Evolutionary conservation across 2,329 filamentous ascomycete species (phyloP), one percentile per base, ranked within the genome.

Genomic region (Orbilia ellipsospora): DNA sequence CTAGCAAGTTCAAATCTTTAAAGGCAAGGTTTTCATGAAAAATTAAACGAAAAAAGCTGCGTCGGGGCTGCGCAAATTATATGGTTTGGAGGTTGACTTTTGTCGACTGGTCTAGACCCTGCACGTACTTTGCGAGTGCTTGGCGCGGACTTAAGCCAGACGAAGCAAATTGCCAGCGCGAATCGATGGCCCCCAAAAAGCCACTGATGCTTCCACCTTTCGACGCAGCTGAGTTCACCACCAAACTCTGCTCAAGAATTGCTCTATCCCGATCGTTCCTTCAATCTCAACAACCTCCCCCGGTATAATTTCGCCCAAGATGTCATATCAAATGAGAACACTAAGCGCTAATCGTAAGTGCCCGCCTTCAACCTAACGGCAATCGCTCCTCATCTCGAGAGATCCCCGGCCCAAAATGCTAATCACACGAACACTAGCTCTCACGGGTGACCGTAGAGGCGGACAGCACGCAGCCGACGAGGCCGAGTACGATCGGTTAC

Each of bases 401-500:
- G 6, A 36, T 36, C 31, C 31, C 31, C 10, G 1, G 31, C 10
- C 10, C 3, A 36, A 7, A 4, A 10, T 36, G 5, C 31, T 36
- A 36, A 36, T 36, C 31, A 36, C 5, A 36, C 31, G 31, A 2
- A 8, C 18, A n/a, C n/a, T 26, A 75, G 72, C 72, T 18, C 72
- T 75, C 52, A 64, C 72, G 36, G 55, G 59, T 28, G 72, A 69
- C n/a, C 72, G 64, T 42, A 67, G 72, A 48, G 90, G 93, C 82
- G 86, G 86, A 73, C 86, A 89, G 78, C 88, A 88, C 81, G 84
- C 85, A 79, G 87, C 90, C 73, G 86, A 88, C 66, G 94, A 98
- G 85, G 88, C 87, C 79, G 94, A 98, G 84, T 98, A 98, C 83
- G 94, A 98, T 82, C 91, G 92, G 64, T 87, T 98, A 52, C 92